phyloP scores from a whole-genome alignment of 2,329 filamentous ascomycete genomes.

The Arthroderma sp. region DNA sequence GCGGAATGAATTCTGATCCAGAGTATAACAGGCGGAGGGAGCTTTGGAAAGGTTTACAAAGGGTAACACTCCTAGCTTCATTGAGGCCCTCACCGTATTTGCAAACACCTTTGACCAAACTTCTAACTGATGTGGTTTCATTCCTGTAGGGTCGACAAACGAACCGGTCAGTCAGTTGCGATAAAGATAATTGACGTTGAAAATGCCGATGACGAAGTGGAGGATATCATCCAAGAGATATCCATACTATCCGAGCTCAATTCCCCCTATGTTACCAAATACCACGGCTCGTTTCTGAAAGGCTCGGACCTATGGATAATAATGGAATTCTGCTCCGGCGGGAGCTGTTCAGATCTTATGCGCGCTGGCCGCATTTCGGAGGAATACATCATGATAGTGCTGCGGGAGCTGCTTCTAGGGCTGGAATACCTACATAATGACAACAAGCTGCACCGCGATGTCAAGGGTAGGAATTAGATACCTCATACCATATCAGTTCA shows the following conservation, averaged over 20 bases:
- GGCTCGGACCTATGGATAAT: constrained; percentile 97
- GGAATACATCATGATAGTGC: constrained; percentile 93
- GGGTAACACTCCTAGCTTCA: constrained; percentile 42
- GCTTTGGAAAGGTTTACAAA: constrained; percentile 98
- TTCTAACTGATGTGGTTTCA: not conserved
- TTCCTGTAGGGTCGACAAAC: constrained; percentile 63
- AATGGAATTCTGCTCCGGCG: constrained; percentile 97
- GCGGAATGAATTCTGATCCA: not conserved
- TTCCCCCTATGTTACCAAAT: constrained; percentile 93
- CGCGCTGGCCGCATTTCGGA: constrained; percentile 84
- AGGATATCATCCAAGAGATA: constrained; percentile 98
- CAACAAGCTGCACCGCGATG: constrained; percentile 90
- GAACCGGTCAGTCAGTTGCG: constrained; percentile 82
- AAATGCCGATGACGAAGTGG: constrained; percentile 96
- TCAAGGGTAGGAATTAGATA: constrained; percentile 56
- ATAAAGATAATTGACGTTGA: constrained; percentile 99
- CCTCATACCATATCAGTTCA: not conserved
- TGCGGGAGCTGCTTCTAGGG: constrained; percentile 77
- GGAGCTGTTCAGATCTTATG: constrained; percentile 90
- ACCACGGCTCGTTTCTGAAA: constrained; percentile 93
- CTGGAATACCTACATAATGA: constrained; percentile 88
- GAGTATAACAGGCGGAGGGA: constrained; percentile 60
- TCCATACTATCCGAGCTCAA: constrained; percentile 92
- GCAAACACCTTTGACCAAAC: not conserved
- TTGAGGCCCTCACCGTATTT: not conserved